Conservation (phyloP, 2,329 filamentous ascomycete species). For the Pestalotiopsis fici region DNA sequence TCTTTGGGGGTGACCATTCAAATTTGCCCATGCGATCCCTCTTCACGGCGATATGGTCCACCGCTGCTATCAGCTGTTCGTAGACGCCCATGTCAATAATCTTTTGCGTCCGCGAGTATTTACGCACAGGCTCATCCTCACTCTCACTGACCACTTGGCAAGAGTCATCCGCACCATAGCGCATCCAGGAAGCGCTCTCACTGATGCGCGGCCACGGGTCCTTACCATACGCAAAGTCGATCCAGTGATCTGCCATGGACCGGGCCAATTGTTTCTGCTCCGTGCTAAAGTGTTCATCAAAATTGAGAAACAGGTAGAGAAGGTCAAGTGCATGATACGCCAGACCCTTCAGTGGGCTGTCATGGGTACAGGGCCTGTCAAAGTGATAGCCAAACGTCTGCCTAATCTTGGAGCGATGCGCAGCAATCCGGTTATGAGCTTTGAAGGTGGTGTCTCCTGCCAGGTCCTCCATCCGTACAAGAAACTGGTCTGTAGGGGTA, state of each 20-base stretch:
- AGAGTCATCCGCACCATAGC: background rate
- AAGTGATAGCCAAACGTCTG: background rate
- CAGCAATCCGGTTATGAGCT: background rate
- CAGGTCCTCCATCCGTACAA: too few species aligned
- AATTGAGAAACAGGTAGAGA: background rate
- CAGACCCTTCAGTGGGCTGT: background rate
- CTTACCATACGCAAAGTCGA: too few species aligned
- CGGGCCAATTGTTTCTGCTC: background rate
- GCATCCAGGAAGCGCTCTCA: background rate
- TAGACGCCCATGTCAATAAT: too few species aligned
- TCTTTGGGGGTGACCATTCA: too few species aligned
- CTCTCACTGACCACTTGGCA: background rate
- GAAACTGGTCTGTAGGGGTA: too few species aligned
- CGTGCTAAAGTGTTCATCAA: background rate
- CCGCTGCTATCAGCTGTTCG: too few species aligned
- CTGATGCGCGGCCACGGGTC: background rate
- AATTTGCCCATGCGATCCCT: too few species aligned
- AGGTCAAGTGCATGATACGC: background rate
- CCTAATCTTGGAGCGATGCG: background rate
- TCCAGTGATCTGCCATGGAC: too few species aligned
- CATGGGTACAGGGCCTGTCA: background rate
- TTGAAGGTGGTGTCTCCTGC: too few species aligned
- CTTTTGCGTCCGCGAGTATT: background rate
- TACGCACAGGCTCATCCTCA: background rate
- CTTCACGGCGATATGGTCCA: too few species aligned